phyloP scores from a whole-genome alignment of 2,329 filamentous ascomycete genomes.

The Neofusicoccum parvum region DNA sequence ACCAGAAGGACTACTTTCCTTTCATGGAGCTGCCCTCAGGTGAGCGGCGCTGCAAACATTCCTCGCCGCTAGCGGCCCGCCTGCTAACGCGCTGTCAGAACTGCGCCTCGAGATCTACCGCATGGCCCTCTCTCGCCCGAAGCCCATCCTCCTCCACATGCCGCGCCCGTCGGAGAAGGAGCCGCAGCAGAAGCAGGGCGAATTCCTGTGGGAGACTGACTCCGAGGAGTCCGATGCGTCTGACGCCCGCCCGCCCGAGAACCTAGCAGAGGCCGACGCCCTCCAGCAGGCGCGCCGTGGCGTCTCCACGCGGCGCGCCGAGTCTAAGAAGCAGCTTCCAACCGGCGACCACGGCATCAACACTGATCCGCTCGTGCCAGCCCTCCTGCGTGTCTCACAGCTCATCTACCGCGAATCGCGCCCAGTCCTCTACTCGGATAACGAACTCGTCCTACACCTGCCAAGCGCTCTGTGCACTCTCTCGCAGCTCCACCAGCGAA shows the following conservation, averaged over 20 bases:
- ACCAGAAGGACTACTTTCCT: slow-evolving; percentile 16
- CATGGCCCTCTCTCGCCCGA: slow-evolving; percentile 35
- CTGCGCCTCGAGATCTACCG: slow-evolving; percentile 50
- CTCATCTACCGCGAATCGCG: slow-evolving; percentile 45
- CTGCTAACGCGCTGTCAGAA: slow-evolving; percentile 42
- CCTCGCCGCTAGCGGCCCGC: not conserved
- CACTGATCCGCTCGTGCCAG: slow-evolving; percentile 40
- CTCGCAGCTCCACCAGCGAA: slow-evolving; percentile 44
- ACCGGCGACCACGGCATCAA: slow-evolving; percentile 8
- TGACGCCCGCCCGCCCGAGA: not conserved
- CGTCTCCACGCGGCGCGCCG: not conserved
- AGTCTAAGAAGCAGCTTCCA: slow-evolving; percentile 24
- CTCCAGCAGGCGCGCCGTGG: not conserved
- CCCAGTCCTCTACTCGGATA: slow-evolving; percentile 44
- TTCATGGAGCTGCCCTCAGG: slow-evolving; percentile 22
- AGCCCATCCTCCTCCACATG: slow-evolving; percentile 35
- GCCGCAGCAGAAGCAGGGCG: not conserved
- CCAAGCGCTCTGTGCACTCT: slow-evolving; percentile 42
- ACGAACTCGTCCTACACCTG: slow-evolving; percentile 44
- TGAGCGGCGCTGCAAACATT: not conserved
- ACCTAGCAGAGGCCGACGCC: not conserved
- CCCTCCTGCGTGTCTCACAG: slow-evolving; percentile 42
- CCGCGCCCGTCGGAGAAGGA: slow-evolving; percentile 11
- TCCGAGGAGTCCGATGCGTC: not conserved
- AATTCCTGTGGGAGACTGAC: not conserved